Base-by-base conservation (phyloP, 2,329 filamentous ascomycete species). In the Bipolaris cookei region DNA sequence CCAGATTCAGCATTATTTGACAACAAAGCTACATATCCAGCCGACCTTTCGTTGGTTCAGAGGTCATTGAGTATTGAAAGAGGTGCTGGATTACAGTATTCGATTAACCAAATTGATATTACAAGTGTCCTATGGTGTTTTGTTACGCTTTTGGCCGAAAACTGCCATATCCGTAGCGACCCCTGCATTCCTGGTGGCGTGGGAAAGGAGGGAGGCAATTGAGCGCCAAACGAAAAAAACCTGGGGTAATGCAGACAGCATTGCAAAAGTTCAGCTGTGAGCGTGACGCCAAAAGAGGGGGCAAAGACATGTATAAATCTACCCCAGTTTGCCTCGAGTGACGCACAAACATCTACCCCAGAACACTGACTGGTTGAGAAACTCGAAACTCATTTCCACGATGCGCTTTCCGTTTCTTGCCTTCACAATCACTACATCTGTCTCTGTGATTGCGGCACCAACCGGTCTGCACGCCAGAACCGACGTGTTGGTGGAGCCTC, bases 401-500 rank as follows among this genome's bases (percentile, higher is more conserved):
- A 41, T 41, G 38, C 38, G 38, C 20, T 41, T n/a, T 21, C 8
- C 38, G 4, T 6, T 41, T 4, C 20, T 41, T 8, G 13, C 20
- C 38, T 41, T 20, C 20, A 14, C 20, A 23, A 20, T 41, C 7
- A 20, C 4, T 23, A 21, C 38, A 6, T 41, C 20, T 41, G 20
- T 41, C 21, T 21, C 38, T 41, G 20, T 41, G 20, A 5, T 41
- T 18, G 38, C 38, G 5, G 38, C 20, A 23, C 38, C 38, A 23
- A 11, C 20, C 23, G 38, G 23, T 23, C 38, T 23, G 18, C 18
- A 21, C 4, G 1, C 20, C 2, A 23, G 25, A 44, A 6, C 28
- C 25, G 16, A 32, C 5, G 3, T 23, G 11, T 49, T 68, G 3
- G 54, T 28, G 2, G 11, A 21, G 2, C 66, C 64, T 13, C 68